These are phyloP conservation scores for Phaseolus lunatus DNA, from an alignment of 306 rosid genomes.

Conservation along the genomic window DNA sequence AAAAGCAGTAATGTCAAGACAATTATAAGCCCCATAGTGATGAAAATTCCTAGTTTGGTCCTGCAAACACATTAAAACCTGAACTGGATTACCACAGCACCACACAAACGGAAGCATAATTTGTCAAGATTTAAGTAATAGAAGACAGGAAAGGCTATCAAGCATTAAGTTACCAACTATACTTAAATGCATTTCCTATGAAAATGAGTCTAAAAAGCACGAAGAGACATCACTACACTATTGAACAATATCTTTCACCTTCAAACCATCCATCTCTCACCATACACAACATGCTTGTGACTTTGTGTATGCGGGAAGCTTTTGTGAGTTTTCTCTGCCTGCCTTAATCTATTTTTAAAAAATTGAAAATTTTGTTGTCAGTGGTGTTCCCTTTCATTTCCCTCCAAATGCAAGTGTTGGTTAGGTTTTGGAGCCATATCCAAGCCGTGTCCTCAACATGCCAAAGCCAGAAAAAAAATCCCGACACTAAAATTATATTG, in stretches of 20 bases:
- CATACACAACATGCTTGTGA: not conserved
- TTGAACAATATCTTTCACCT: not conserved
- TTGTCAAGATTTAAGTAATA: constrained; percentile 27
- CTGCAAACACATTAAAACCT: constrained; percentile 59
- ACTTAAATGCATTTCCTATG: not conserved
- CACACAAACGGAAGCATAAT: constrained; percentile 23
- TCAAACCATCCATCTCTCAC: not conserved
- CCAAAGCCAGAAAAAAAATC: not conserved
- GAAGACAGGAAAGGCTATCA: constrained; percentile 34
- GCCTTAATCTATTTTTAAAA: not conserved
- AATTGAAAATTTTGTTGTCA: not conserved
- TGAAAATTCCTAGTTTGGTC: constrained; percentile 66
- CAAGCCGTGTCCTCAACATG: not conserved
- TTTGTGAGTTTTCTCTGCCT: not conserved
- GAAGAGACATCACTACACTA: not conserved
- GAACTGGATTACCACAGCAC: constrained; percentile 44
- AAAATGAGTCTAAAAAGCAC: not conserved
- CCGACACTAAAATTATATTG: not conserved
- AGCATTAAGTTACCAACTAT: not conserved
- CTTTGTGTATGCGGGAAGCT: not conserved
- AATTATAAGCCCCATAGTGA: constrained; percentile 65
- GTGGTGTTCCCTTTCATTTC: not conserved
- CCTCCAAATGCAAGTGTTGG: not conserved
- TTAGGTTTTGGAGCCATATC: not conserved
- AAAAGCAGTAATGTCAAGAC: constrained; percentile 66